Evolutionary conservation across 2,329 filamentous ascomycete species (phyloP).

Genomic region (Cytospora chrysosperma): DNA sequence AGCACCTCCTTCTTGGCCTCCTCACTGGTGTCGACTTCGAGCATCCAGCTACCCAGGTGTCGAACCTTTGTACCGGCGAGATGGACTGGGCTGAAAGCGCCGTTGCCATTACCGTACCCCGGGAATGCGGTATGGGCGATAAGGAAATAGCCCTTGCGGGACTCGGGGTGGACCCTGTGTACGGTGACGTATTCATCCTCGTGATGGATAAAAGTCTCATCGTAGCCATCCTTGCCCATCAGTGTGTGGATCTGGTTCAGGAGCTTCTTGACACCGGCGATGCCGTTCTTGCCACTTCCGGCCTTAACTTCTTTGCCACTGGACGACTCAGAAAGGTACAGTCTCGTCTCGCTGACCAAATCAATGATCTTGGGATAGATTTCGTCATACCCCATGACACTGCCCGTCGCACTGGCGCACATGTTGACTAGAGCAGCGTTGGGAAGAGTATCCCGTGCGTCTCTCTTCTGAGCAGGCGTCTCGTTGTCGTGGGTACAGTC

Average conservation of each 20-base stretch:
- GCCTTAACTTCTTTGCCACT: slow-evolving; percentile 57
- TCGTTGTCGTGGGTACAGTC: slow-evolving; percentile 99
- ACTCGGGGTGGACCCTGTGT: slow-evolving; percentile 89
- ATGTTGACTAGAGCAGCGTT: slow-evolving; percentile 93
- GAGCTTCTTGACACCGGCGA: slow-evolving; percentile 86
- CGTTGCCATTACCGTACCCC: slow-evolving; percentile 82
- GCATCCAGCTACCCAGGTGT: slow-evolving; percentile 84
- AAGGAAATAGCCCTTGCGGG: slow-evolving; percentile 89
- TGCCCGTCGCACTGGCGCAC: slow-evolving; percentile 92
- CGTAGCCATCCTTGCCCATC: slow-evolving; percentile 93
- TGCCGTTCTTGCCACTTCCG: slow-evolving; percentile 75
- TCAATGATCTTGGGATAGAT: slow-evolving; percentile 93
- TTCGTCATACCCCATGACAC: slow-evolving; percentile 97
- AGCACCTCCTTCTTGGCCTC: slow-evolving; percentile 65
- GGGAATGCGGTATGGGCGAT: slow-evolving; percentile 96
- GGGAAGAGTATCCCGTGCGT: slow-evolving; percentile 88
- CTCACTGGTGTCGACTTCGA: slow-evolving; percentile 80
- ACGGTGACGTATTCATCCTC: slow-evolving; percentile 96
- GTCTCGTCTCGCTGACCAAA: slow-evolving; percentile 81
- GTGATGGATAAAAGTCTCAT: slow-evolving; percentile 95
- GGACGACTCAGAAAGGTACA: slow-evolving; percentile 79
- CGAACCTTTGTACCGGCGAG: slow-evolving; percentile 82
- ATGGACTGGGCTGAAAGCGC: slow-evolving; percentile 73
- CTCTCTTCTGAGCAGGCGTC: slow-evolving; percentile 89
- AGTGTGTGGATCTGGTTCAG: slow-evolving; percentile 91